Conservation (phyloP, 2,329 filamentous ascomycete genomes). For the Apiospora saccharicola region DNA sequence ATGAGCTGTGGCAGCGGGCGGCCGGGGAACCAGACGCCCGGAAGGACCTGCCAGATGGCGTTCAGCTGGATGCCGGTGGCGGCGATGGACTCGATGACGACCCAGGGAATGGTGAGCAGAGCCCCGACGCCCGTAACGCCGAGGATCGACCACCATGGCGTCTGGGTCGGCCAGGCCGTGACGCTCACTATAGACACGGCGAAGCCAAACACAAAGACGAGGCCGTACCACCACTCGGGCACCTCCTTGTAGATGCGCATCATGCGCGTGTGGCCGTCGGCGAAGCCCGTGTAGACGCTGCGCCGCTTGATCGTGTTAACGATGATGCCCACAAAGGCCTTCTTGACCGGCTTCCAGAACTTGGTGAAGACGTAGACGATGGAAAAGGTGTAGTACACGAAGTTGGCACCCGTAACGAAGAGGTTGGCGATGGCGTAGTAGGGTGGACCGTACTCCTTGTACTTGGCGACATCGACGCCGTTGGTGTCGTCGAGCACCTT, state of each 20-base stretch:
- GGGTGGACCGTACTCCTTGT: conserved; percentile 61
- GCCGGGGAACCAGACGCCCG: conserved; percentile 57
- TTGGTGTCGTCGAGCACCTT: conserved; percentile 57
- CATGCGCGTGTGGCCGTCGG: conserved; percentile 57
- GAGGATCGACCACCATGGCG: conserved; percentile 58
- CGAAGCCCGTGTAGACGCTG: conserved; percentile 45
- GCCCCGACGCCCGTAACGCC: conserved; percentile 58
- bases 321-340: conserved; percentile 56
- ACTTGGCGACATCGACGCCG: conserved; percentile 60
- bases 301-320: conserved; percentile 54
- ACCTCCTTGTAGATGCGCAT: conserved; percentile 62
- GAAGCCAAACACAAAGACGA: conserved; percentile 50
- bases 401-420: conserved; percentile 43
- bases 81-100: conserved; percentile 61
- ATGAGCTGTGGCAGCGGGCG: conserved; percentile 62
- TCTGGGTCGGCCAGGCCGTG: conserved; percentile 57
- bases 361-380: conserved; percentile 54
- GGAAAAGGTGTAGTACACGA: conserved; percentile 59
- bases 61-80: conserved; percentile 60
- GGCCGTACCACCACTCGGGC: conserved; percentile 63
- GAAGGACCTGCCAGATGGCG: conserved; percentile 61
- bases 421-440: conserved; percentile 58
- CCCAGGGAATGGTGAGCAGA: conserved; percentile 59
- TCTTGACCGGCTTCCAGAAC: conserved; percentile 50
- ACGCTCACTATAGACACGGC: conserved; percentile 56